Base-by-base conservation (phyloP, 148 eudicot species). In the Drosera capensis region DNA sequence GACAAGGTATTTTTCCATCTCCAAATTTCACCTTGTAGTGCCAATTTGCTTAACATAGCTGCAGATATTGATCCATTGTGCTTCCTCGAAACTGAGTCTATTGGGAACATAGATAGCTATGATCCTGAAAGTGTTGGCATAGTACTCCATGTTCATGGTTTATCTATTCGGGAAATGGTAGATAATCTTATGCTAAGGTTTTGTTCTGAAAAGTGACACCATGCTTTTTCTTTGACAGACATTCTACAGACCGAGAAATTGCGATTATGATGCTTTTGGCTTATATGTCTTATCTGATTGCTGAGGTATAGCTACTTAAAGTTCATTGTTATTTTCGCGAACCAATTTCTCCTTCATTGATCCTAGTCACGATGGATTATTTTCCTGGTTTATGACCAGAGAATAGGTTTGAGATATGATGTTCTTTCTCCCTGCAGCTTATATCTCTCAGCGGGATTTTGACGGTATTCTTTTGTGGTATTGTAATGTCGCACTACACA, bases 261-360 rank as follows among this genome's bases (percentile, higher is more conserved):
- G 96, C 96, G 20, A 82, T 88, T 49, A 88, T 88, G 96, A 64
- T 88, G 71, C 83, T 88, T 40, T 65, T 88, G 83, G 96, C 96
- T 46, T 88, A 88, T 68, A 59, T 83, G 36, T 88, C 96, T 1
- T 88, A 88, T 79, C 72, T 88, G 92, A 51, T 82, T 45, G 82
- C 96, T 42, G 96, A 86, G 82, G 96, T 79, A 78, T 9, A 28
- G 31, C 9, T 28, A 28, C 31, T 28, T 28, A 28, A 28, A 28
- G 31, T 4, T 9, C 31, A 28, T 28, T 28, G 9, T 28, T 4
- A 28, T 3, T 28, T 28, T 28, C 31, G 31, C 9, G n/a, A n/a
- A n/a, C n/a, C n/a, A n/a, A 28, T 9, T 28, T 28, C 9, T 28
- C 31, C 31, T 28, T 4, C 9, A 28, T 9, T 28, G 31, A 9